Evolutionary conservation across 768 basidiomycete genomes (phyloP).

Genomic region (Suillus clintonianus): DNA sequence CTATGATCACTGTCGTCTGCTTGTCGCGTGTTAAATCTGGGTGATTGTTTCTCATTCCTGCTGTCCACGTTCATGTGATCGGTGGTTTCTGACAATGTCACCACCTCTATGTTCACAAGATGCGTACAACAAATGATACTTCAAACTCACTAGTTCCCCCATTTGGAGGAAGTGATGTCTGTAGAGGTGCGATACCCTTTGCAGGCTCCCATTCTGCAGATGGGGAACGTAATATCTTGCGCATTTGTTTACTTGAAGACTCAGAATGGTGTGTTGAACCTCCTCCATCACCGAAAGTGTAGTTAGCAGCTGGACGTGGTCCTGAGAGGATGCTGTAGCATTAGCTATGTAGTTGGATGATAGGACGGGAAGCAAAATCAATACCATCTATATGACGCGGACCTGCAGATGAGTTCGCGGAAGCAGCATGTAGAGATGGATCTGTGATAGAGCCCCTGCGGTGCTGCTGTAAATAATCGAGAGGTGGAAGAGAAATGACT

Average conservation of each 20-base stretch:
- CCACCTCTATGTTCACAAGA: constrained; percentile 11
- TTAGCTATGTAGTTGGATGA: constrained; percentile 18
- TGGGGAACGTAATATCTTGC: constrained; percentile 62
- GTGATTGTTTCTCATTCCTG: constrained; percentile 25
- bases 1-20: constrained; percentile 63
- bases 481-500: constrained; percentile 66
- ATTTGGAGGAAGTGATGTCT: constrained; percentile 19
- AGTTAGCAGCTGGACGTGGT: constrained; percentile 65
- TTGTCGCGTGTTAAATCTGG: constrained; percentile 33
- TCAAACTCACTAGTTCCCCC: constrained; percentile 24
- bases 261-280: constrained; percentile 41
- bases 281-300: constrained; percentile 61
- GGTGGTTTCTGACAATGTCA: constrained; percentile 28
- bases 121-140: constrained; percentile 12
- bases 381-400: constrained; percentile 23
- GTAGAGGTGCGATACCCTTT: constrained; percentile 21
- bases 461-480: constrained; percentile 79
- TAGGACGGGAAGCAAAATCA: constrained; percentile 14
- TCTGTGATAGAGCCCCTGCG: constrained; percentile 85
- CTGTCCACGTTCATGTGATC: constrained; percentile 44
- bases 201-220: constrained; percentile 43
- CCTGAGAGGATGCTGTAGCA: constrained; percentile 40
- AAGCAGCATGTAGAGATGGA: constrained; percentile 71
- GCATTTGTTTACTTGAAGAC: constrained; percentile 39
- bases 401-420: constrained; percentile 25